Base-by-base conservation (phyloP, 768 basidiomycete species). In the Kwoniella newhampshirensis region DNA sequence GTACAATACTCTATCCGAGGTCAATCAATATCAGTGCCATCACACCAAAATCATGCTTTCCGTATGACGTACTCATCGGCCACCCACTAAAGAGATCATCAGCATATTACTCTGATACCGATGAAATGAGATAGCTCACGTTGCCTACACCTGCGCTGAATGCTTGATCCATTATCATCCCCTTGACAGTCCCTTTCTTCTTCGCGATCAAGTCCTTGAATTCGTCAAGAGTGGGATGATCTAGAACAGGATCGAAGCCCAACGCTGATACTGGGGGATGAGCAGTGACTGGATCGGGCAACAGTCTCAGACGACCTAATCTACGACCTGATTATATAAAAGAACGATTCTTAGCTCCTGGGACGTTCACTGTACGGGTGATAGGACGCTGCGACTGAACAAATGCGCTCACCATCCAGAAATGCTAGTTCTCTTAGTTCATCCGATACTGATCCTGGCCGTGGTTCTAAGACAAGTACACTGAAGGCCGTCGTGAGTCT, bases 91-190 rank as follows among this genome's bases (percentile, higher is more conserved):
- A 51, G n/a, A 9, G 13, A 45, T 4, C 51, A 39, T 28, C 4
- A 25, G 13, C 35, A 21, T 4, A 39, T 46, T 8, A 4, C 21
- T 15, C 28, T 46, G 1, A 53, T 36, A 26, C 20, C 51, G 7
- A n/a, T 18, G 43, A 9, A 20, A 25, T 21, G 21, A 9, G 1
- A 13, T 17, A 8, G 65, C 70, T 49, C 20, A 72, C 70, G 70
- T 89, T 90, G 3, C 88, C 86, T 9, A 90, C 82, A 1, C 88
- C 88, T 11, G 87, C 87, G 60, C 83, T 86, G 77, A 89, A 89
- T 0, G 85, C 83, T 71, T 89, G 87, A 72, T 89, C 85, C 39
- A 89, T 80, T 13, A 89, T 79, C n/a, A 90, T 79, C 1, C 85
- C 84, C 67, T 89, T 89, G 54, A 87, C 81, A 3, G 87, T 84